Conservation (phyloP, 2,329 filamentous ascomycete genomes). For the Taxawa tesnikishii region DNA sequence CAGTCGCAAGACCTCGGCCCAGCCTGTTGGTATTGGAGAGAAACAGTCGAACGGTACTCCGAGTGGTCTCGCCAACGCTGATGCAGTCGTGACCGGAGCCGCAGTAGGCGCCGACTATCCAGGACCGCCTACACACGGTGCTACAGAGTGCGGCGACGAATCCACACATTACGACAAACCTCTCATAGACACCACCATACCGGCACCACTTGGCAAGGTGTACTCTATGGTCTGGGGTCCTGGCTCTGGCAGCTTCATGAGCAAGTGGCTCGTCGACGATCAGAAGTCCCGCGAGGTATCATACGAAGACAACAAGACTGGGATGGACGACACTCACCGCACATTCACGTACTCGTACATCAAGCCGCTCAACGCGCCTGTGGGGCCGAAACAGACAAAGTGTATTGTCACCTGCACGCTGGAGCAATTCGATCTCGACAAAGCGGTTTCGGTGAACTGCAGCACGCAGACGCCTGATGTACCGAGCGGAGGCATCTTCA, state of each 20-base stretch:
- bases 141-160: conserved; percentile 75
- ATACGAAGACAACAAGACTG: conserved; percentile 70
- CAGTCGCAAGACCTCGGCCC: conserved; percentile 60
- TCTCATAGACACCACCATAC: conserved; percentile 73
- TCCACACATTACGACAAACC: conserved; percentile 73
- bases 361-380: conserved; percentile 71
- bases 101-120: conserved; percentile 56
- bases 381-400: conserved; percentile 89
- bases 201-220: conserved; percentile 81
- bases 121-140: conserved; percentile 66
- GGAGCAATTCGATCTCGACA: conserved; percentile 79
- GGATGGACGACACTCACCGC: conserved; percentile 57
- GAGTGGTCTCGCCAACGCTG: conserved; percentile 17
- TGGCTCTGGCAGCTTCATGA: conserved; percentile 67
- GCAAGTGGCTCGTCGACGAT: conserved; percentile 72
- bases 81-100: conserved; percentile 27
- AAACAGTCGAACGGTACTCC: conserved; percentile 24
- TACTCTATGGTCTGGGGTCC: conserved; percentile 82
- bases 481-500: conserved; percentile 83
- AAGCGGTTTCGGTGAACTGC: conserved; percentile 68
- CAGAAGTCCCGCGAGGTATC: conserved; percentile 84
- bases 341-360: conserved; percentile 73
- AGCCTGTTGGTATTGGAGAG: conserved; percentile 24
- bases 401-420: conserved; percentile 78
- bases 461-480: conserved; percentile 89